Evolutionary conservation across 75 land plant genomes (phyloP).

Genomic region (Cryptomeria japonica): DNA sequence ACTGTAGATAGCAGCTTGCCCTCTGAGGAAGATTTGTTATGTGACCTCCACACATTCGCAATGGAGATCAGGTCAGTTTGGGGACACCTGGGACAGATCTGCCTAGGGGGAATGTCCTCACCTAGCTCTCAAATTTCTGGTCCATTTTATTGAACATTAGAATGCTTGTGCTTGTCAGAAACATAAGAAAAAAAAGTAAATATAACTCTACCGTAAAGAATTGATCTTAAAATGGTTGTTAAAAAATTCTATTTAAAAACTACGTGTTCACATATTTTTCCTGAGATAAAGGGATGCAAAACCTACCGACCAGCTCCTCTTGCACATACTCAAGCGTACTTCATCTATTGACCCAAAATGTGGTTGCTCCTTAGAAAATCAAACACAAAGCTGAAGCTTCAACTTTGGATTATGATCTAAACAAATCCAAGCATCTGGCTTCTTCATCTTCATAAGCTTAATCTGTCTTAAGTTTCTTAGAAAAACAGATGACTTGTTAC

Average conservation of each 20-base stretch:
- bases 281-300: background rate
- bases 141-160: background rate
- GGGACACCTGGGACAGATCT: background rate
- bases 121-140: background rate
- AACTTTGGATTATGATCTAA: background rate
- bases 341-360: background rate
- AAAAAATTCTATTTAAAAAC: constrained; percentile 1
- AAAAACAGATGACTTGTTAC: background rate
- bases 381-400: background rate
- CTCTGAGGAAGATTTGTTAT: background rate
- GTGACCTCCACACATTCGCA: background rate
- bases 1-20: background rate
- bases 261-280: background rate
- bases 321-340: background rate
- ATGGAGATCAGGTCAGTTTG: background rate
- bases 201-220: background rate
- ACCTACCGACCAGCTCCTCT: background rate
- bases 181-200: background rate
- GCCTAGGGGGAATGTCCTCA: background rate
- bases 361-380: background rate
- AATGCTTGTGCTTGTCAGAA: background rate
- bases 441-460: background rate
- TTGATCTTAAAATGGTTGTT: background rate
- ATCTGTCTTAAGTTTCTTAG: background rate
- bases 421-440: background rate